These are phyloP conservation scores for Pachysandra terminalis DNA, from an alignment of 164 flowering plant species.

Conservation along the genomic window DNA sequence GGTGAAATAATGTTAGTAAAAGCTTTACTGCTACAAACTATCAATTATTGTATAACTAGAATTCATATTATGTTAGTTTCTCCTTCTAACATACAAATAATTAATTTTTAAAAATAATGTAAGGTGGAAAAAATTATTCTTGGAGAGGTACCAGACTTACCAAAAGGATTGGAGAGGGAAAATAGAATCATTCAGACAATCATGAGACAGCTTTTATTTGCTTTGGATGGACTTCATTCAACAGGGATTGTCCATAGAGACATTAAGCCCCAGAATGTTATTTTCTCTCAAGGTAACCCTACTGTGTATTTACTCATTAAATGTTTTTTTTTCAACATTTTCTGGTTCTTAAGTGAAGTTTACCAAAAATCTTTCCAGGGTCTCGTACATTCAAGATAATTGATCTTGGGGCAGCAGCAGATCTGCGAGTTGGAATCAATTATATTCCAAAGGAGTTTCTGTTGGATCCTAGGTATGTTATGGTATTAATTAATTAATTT, in stretches of 20 bases:
- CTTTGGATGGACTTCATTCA: conserved; percentile 95
- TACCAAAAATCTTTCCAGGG: conserved; percentile 40
- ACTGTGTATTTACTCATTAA: conserved; percentile 1
- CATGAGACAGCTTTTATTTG: conserved; percentile 81
- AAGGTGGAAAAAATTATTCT: conserved; percentile 91
- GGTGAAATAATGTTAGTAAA: not conserved
- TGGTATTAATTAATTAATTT: too few species aligned
- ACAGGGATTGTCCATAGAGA: conserved; percentile 98
- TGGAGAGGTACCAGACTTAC: conserved; percentile 71
- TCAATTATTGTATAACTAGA: not conserved
- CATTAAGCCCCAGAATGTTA: conserved; percentile 91
- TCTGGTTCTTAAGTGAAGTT: not conserved
- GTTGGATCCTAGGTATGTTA: conserved; percentile 87
- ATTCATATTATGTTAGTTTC: not conserved
- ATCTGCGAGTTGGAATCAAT: conserved; percentile 95
- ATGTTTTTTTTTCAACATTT: not conserved
- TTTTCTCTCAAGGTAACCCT: conserved; percentile 83
- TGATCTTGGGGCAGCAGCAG: conserved; percentile 98
- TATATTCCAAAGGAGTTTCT: conserved; percentile 95
- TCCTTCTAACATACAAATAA: not conserved
- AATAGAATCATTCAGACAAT: conserved; percentile 89
- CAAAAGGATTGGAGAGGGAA: conserved; percentile 89
- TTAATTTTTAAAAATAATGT: conserved; percentile 1
- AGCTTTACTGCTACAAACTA: not conserved
- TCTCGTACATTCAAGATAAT: conserved; percentile 92